Evolutionary conservation across 177 flowering plant genomes (phyloP).

Genomic region (Telopea speciosissima): DNA sequence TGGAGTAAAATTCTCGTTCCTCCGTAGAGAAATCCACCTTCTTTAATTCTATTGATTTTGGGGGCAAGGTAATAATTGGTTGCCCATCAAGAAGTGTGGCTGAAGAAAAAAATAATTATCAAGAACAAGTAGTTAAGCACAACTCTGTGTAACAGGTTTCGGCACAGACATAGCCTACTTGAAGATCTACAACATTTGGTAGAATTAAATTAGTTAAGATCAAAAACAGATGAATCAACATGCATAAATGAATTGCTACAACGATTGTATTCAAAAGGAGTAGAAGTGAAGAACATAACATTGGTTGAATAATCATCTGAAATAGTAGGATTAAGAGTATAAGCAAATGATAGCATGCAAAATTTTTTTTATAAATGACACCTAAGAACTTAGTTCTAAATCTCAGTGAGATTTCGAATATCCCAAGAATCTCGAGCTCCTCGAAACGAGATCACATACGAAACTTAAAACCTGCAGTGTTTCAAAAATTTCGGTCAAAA

Average conservation of each 20-base stretch:
- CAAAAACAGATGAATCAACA: background rate
- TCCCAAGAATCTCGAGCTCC: no score
- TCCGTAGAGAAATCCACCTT: constrained; percentile 73
- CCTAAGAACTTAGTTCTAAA: no score
- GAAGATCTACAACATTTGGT: background rate
- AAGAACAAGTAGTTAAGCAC: constrained; percentile 8
- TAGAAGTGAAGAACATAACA: background rate
- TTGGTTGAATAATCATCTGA: background rate
- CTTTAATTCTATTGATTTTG: constrained; percentile 58
- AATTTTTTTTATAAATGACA: no score
- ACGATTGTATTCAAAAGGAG: background rate
- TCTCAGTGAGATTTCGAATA: no score
- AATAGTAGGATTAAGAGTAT: background rate
- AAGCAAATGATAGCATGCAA: background rate
- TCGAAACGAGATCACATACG: no score
- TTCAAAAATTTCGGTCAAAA: no score
- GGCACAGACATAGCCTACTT: background rate
- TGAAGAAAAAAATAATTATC: constrained; percentile 27
- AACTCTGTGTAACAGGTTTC: background rate
- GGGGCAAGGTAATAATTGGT: constrained; percentile 77
- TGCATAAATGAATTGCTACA: background rate
- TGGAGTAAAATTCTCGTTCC: constrained; percentile 75
- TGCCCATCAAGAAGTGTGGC: constrained; percentile 83
- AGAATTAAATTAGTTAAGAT: background rate
- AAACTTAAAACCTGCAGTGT: no score